These are phyloP conservation scores for Ampelomyces quisqualis DNA, from an alignment of 2,329 filamentous ascomycete species.

Conservation along the genomic window DNA sequence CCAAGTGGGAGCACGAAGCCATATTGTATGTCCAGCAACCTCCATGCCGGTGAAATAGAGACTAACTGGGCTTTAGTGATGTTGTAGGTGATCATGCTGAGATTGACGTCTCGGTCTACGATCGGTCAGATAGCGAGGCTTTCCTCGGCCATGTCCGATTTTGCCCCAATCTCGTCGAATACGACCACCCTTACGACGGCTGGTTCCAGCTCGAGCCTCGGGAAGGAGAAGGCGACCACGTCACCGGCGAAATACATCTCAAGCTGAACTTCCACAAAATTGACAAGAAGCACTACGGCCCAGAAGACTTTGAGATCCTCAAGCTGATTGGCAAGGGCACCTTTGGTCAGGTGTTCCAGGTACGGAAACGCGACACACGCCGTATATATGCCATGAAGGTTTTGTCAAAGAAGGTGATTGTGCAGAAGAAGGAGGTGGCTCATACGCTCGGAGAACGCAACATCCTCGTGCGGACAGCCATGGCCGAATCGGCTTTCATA, in stretches of 20 bases:
- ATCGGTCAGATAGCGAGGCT: slow-evolving; percentile 78
- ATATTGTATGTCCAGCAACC: slow-evolving; percentile 70
- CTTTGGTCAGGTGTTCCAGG: slow-evolving; percentile 97
- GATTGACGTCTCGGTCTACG: slow-evolving; percentile 92
- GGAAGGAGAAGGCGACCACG: slow-evolving; percentile 74
- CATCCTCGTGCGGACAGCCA: slow-evolving; percentile 93
- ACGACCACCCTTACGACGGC: slow-evolving; percentile 71
- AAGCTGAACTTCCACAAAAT: slow-evolving; percentile 85
- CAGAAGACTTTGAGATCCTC: slow-evolving; percentile 92
- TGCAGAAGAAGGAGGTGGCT: slow-evolving; percentile 98
- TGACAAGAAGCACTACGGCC: slow-evolving; percentile 81
- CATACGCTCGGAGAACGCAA: slow-evolving; percentile 97
- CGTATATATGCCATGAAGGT: slow-evolving; percentile 99
- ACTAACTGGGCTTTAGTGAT: slow-evolving; percentile 62
- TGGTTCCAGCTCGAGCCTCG: slow-evolving; percentile 84
- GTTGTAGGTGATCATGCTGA: slow-evolving; percentile 89
- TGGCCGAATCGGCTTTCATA: slow-evolving; percentile 94
- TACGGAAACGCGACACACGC: slow-evolving; percentile 92
- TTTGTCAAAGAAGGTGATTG: slow-evolving; percentile 98
- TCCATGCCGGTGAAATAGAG: not conserved
- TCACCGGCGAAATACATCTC: slow-evolving; percentile 83
- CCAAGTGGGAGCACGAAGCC: slow-evolving; percentile 94
- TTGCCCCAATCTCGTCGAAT: slow-evolving; percentile 66
- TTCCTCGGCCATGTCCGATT: slow-evolving; percentile 91
- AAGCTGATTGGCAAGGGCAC: slow-evolving; percentile 98